Conservation (phyloP, 345 rosid species). For the Citrus sp. region DNA sequence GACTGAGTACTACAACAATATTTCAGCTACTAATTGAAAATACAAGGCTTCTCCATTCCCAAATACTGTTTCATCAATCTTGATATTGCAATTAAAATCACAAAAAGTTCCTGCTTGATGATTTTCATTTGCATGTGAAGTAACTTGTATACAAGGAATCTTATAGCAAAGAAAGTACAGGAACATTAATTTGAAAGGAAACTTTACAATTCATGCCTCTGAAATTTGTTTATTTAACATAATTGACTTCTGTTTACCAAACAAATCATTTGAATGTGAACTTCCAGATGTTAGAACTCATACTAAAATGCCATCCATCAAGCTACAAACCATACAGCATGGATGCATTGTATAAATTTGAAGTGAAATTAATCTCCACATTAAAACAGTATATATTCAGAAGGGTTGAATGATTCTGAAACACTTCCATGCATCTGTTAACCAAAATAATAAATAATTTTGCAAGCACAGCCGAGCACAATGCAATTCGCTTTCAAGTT, state of each 20-base stretch:
- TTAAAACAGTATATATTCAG: not conserved
- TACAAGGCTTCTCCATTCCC: not conserved
- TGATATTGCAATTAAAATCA: not conserved
- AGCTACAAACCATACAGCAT: not conserved
- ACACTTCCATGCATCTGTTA: not conserved
- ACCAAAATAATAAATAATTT: not conserved
- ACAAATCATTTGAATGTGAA: no score
- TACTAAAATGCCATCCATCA: no score
- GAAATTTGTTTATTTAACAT: no score
- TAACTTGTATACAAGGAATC: not conserved
- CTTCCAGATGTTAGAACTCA: no score
- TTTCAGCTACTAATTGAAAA: not conserved
- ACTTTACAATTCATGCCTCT: no score
- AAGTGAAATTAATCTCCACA: not conserved
- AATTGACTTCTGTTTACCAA: no score
- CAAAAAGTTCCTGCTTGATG: not conserved
- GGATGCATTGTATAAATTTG: not conserved
- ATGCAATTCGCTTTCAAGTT: conserved; percentile 1
- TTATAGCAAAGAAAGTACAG: no score
- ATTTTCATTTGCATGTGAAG: not conserved
- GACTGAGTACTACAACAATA: not conserved
- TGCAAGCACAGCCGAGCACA: not conserved
- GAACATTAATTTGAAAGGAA: no score
- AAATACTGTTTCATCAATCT: not conserved
- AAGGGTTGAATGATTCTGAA: not conserved